These are phyloP conservation scores for Neurospora sp. DNA, from an alignment of 495 filamentous ascomycete species.

Conservation along the genomic window DNA sequence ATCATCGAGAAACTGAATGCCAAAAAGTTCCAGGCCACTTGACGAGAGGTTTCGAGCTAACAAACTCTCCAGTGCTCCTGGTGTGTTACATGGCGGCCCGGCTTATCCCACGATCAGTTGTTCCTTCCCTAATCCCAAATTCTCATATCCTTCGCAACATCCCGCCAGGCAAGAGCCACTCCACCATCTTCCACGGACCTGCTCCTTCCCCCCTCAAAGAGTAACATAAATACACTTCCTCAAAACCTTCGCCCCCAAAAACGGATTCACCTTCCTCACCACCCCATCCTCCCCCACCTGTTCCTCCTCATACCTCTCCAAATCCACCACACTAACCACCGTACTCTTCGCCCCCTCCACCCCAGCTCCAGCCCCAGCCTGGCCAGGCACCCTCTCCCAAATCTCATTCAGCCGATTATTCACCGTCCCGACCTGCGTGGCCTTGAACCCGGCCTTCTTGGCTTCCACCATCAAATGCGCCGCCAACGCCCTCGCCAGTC, in stretches of 20 bases:
- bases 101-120: not conserved
- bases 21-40: no score
- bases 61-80: not conserved
- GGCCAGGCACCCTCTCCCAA: not conserved
- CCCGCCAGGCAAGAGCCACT: not conserved
- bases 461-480: slow-evolving; percentile 29
- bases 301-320: not conserved
- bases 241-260: not conserved
- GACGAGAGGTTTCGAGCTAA: not conserved
- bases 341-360: not conserved
- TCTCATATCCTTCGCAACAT: not conserved
- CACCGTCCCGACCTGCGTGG: not conserved
- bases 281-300: not conserved
- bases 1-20: not conserved
- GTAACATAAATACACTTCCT: not conserved
- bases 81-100: not conserved
- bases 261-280: not conserved
- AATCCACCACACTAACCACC: not conserved
- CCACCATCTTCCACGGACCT: not conserved
- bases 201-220: not conserved
- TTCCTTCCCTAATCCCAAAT: not conserved
- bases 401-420: not conserved
- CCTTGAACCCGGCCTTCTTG: not conserved
- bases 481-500: slow-evolving; percentile 28
- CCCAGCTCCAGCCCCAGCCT: not conserved